Base-by-base conservation (phyloP, 352 stramenopile genomes). In the Salisapilia sapeloensis region DNA sequence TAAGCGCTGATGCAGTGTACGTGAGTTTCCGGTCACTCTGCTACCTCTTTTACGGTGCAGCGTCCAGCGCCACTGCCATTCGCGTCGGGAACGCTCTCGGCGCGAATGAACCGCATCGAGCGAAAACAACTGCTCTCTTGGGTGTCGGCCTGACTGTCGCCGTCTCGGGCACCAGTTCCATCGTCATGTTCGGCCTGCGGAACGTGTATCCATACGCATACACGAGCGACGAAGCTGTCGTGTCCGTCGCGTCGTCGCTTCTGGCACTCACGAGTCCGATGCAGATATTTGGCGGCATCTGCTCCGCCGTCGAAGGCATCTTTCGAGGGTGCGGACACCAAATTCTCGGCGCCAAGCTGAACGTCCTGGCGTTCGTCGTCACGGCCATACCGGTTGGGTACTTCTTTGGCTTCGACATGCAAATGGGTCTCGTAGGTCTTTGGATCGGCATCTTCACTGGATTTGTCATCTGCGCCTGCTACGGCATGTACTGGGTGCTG, bases 81-180 rank as follows among this genome's bases (percentile, higher is more conserved):
- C 56, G 75, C 6, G 70, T 92, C 10, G 80, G 80, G 5, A 92
- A 92, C 41, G 80, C 80, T 3, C 45, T 92, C 6, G 77, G 80
- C 9, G 77, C 67, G 0, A 86, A 87, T 23, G 71, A 92, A 31
- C 53, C 71, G 7, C 37, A 74, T 29, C 59, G 74, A 14, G 76
- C 80, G 27, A 65, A 75, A 36, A 53, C 75, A 12, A 70, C 76
- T 1, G 58, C 77, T 5, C 77, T 67, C 27, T 50, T 82, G 11
- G 64, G 61, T 1, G 52, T 83, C 18, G 51, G 40, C 1, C 29
- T 72, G 6, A 70, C 50, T 24, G 44, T 71, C 6, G 42, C 15
- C 0, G 66, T 63, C 19, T 42, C 61, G 23, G 33, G 74, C 3
- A 9, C 61, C 24, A 65, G 66, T 12, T 69, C 62, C 5, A 35